Evolutionary conservation across 148 eudicot species (phyloP).

Genomic region (Polygonum aviculare): DNA sequence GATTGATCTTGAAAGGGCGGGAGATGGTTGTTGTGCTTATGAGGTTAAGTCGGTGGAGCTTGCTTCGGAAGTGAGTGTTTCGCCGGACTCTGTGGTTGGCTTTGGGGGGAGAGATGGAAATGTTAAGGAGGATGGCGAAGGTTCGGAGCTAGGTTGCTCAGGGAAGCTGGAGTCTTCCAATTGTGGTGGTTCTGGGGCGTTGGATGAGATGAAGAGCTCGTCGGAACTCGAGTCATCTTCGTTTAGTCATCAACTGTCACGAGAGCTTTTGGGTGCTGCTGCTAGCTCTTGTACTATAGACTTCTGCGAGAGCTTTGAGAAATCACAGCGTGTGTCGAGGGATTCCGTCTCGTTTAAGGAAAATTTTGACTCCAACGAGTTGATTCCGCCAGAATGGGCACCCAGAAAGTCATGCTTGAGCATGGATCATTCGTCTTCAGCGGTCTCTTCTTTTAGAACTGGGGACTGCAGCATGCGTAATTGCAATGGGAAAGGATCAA

Average conservation of each 20-base stretch:
- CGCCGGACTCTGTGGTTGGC: slow-evolving; percentile 20
- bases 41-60: slow-evolving; percentile 41
- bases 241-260: slow-evolving; percentile 44
- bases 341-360: slow-evolving; percentile 44
- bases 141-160: slow-evolving; percentile 19
- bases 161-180: slow-evolving; percentile 35
- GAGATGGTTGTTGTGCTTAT: slow-evolving; percentile 31
- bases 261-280: slow-evolving; percentile 42
- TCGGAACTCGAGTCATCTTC: slow-evolving; percentile 53
- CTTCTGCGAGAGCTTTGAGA: slow-evolving; percentile 58
- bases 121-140: slow-evolving; percentile 19
- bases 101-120: slow-evolving; percentile 19
- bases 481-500: slow-evolving; percentile 34
- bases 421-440: slow-evolving; percentile 69
- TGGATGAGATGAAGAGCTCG: slow-evolving; percentile 46
- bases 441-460: slow-evolving; percentile 57
- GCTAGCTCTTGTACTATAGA: slow-evolving; percentile 75
- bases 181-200: slow-evolving; percentile 42
- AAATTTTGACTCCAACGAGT: slow-evolving; percentile 38
- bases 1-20: slow-evolving; percentile 49
- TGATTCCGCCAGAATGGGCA: slow-evolving; percentile 56
- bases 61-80: slow-evolving; percentile 40
- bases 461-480: slow-evolving; percentile 57
- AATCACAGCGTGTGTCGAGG: slow-evolving; percentile 28
- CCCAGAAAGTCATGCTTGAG: slow-evolving; percentile 69